A percentile compares a stretch with the other conserved stretches of the same genome.
Conservation (phyloP, 1,139 yeast genomes). For the Debaryomyces nepalensis region DNA sequence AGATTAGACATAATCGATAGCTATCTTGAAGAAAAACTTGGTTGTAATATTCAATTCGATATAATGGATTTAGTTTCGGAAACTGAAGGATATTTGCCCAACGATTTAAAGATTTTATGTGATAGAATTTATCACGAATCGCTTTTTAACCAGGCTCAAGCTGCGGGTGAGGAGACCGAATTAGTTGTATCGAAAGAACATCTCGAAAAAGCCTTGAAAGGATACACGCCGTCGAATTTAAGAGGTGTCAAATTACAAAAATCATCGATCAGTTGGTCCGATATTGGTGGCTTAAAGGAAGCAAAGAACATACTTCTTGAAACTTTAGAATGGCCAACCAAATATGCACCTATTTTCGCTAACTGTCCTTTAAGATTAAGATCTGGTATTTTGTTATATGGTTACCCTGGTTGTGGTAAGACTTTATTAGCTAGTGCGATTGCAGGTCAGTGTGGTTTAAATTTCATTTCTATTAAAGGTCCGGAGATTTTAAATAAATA, state of each 20-base stretch:
- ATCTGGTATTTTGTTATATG: conserved; percentile 88
- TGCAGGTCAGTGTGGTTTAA: conserved; percentile 92
- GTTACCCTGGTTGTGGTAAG: conserved; percentile 98
- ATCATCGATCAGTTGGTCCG: conserved; percentile 76
- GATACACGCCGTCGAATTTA: conserved; percentile 78
- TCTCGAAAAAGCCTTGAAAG: conserved; percentile 62
- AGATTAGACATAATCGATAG: conserved; percentile 57
- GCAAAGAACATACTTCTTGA: conserved; percentile 80
- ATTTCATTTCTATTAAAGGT: conserved; percentile 92
- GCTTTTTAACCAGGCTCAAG: conserved; percentile 36
- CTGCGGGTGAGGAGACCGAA: conserved; percentile 18
- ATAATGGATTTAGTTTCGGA: conserved; percentile 73
- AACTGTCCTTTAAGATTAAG: conserved; percentile 85
- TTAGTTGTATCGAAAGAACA: conserved; percentile 31
- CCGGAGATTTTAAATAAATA: conserved; percentile 95
- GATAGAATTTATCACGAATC: conserved; percentile 78
- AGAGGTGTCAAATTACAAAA: conserved; percentile 88
- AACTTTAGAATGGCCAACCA: conserved; percentile 96
- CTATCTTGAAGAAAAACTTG: conserved; percentile 43
- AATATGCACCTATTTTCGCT: conserved; percentile 90
- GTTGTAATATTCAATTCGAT: conserved; percentile 49
- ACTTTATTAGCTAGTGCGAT: conserved; percentile 92
- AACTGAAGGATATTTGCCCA: conserved; percentile 89
- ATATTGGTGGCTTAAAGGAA: conserved; percentile 83
- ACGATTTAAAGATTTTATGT: conserved; percentile 71